Conservation (phyloP, 495 filamentous ascomycete species). For the Aspergillus sparsus region DNA sequence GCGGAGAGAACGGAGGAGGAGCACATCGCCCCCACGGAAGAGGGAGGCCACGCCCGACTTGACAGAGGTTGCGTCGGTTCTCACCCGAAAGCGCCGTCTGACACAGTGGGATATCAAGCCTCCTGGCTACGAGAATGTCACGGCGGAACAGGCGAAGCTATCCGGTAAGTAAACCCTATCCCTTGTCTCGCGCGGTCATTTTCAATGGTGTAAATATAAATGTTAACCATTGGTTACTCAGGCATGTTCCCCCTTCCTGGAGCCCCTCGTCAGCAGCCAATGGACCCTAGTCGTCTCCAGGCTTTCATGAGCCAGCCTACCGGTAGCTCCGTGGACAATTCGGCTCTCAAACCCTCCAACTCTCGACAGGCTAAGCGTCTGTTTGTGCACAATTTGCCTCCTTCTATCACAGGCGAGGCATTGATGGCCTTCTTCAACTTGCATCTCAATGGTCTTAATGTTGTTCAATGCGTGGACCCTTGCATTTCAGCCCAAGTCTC, state of each 20-base stretch:
- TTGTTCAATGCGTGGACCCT: constrained; percentile 79
- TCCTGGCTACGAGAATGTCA: constrained; percentile 96
- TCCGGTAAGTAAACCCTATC: constrained; percentile 59
- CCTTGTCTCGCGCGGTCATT: too few relatives aligned
- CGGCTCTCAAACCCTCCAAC: constrained; percentile 86
- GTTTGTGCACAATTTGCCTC: constrained; percentile 79
- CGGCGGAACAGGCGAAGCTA: constrained; percentile 96
- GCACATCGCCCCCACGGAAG: constrained; percentile 81
- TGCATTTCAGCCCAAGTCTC: constrained; percentile 83
- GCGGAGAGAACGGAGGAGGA: constrained; percentile 70
- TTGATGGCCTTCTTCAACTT: constrained; percentile 90
- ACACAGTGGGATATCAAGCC: constrained; percentile 99
- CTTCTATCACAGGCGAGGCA: constrained; percentile 65
- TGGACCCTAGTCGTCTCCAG: constrained; percentile 93
- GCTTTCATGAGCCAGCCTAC: constrained; percentile 92
- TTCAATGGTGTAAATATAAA: too few relatives aligned
- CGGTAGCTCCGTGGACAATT: constrained; percentile 68
- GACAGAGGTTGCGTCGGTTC: constrained; percentile 75
- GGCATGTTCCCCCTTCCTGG: constrained; percentile 98
- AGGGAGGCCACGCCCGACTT: constrained; percentile 94
- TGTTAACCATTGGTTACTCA: constrained; percentile 23
- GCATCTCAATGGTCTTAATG: constrained; percentile 91
- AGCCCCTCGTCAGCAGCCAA: constrained; percentile 90
- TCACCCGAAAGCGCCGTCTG: constrained; percentile 82
- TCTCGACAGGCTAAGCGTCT: constrained; percentile 91